phyloP scores from a whole-genome alignment of 2,329 filamentous ascomycete genomes.

The Fusarium ramigenum region DNA sequence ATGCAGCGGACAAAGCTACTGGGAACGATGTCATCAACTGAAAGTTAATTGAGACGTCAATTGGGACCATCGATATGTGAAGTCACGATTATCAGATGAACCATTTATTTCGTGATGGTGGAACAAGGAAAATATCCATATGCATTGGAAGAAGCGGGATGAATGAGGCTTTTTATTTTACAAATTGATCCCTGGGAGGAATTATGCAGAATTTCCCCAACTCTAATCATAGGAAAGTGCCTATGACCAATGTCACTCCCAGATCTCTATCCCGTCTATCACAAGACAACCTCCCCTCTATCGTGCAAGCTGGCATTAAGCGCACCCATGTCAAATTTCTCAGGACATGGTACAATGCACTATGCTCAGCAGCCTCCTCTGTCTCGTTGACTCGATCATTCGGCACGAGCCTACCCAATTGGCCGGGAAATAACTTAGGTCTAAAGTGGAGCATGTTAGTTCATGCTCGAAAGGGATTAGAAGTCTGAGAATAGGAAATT shows the following conservation, averaged over 20 bases:
- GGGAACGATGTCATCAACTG: constrained; percentile 27
- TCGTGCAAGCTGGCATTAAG: constrained; percentile 46
- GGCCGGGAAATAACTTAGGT: constrained; percentile 50
- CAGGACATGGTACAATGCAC: constrained; percentile 42
- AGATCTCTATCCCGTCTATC: constrained; percentile 55
- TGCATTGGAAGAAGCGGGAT: constrained; percentile 49
- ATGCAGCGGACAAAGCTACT: constrained; percentile 9
- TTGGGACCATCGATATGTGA: neutral
- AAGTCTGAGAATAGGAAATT: neutral
- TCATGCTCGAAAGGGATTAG: neutral
- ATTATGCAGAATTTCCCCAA: constrained; percentile 48
- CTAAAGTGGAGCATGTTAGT: constrained; percentile 37
- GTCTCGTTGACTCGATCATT: constrained; percentile 49
- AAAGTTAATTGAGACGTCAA: constrained; percentile 35
- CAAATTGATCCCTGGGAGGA: constrained; percentile 50
- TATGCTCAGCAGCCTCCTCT: constrained; percentile 42
- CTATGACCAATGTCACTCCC: constrained; percentile 47
- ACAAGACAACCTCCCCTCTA: constrained; percentile 51
- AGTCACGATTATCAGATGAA: constrained; percentile 8
- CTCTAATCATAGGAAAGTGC: constrained; percentile 49
- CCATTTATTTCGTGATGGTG: neutral
- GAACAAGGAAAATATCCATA: constrained; percentile 45
- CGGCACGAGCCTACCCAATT: constrained; percentile 50
- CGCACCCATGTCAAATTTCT: constrained; percentile 41
- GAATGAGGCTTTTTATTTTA: constrained; percentile 57